Base-by-base conservation (phyloP, 1,139 yeast species). In the Suhomyces yuchorum region DNA sequence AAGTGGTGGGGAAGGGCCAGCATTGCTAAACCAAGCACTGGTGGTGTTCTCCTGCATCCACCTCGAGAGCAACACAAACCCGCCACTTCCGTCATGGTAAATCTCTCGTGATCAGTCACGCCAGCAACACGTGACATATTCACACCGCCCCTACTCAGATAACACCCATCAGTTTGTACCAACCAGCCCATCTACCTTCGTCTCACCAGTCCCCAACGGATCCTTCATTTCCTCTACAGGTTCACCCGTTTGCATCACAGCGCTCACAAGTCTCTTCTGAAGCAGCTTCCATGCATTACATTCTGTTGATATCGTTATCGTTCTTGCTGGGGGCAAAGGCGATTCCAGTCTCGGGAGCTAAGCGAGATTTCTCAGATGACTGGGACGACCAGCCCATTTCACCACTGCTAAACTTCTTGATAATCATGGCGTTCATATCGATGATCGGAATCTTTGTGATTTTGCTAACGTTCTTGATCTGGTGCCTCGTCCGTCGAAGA, bases 401-500 rank as follows among this genome's bases (percentile, higher is more conserved):
- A 6, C 26, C 24, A 12, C 39, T n/a, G 37, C 34, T 19, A 5
- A 44, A 41, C 35, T 37, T 42, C n/a, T 8, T 41, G 12, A 14
- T 48, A 12, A 22, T 47, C 24, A 40, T 45, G 33, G 37, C 33
- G 14, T 36, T 50, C 11, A n/a, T 50, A 7, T 8, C 36, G 7
- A 14, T 35, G 8, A 14, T 47, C n/a, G 48, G 48, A 6, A 23
- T 41, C 23, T 47, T 50, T 33, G 22, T 44, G 32, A 24, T 47
- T 9, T 30, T 50, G 23, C 33, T 47, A 14, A 35, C 40, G 4
- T 23, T 46, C 3, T 30, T 46, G 14, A 32, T 50, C 6, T 47
- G 50, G 48, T 47, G 50, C 32, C 28, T 50, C 14, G 46, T 50
- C 19, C 47, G 56, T 24, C 46, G 51, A n/a, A 42, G 53, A n/a